A percentile compares a stretch with the other conserved stretches of the same genome.
Conservation (phyloP, 192 early-diverging fungal species). For the Oehlia diaphana region DNA sequence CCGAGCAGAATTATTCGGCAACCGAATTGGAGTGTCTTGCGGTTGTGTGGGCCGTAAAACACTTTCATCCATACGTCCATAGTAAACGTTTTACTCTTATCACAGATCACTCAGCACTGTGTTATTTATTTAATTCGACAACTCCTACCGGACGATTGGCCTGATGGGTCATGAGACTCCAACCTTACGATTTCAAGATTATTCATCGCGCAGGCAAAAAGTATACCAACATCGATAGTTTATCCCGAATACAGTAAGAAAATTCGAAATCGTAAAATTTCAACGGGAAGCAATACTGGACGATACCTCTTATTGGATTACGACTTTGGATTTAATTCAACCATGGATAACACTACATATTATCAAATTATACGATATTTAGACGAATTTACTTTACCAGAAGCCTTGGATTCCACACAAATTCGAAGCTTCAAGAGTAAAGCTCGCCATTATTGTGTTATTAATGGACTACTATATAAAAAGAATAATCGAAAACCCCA, state of each 20-base stretch:
- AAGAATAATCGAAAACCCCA: no score
- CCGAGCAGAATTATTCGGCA: not conserved
- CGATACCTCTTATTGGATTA: no score
- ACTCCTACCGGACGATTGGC: not conserved
- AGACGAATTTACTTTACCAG: no score
- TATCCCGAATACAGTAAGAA: not conserved
- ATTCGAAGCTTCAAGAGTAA: no score
- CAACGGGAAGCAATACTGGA: no score
- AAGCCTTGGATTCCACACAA: no score
- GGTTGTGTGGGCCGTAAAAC: constrained; percentile 27
- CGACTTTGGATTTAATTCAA: no score
- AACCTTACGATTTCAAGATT: not conserved
- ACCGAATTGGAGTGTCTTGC: constrained; percentile 11
- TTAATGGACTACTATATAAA: no score
- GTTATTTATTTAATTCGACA: not conserved
- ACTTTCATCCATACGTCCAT: constrained; percentile 35
- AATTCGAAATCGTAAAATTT: no score
- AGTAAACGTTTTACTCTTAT: not conserved
- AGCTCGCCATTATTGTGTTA: no score
- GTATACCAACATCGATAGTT: not conserved
- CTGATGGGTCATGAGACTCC: not conserved
- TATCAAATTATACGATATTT: no score
- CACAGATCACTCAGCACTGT: not conserved
- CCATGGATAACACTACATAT: no score
- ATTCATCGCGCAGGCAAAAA: not conserved